A percentile compares a stretch with the other conserved stretches of the same genome.
phyloP scores from a whole-genome alignment of 1,284 basidiomycete species.

The Tilletia setariae region DNA sequence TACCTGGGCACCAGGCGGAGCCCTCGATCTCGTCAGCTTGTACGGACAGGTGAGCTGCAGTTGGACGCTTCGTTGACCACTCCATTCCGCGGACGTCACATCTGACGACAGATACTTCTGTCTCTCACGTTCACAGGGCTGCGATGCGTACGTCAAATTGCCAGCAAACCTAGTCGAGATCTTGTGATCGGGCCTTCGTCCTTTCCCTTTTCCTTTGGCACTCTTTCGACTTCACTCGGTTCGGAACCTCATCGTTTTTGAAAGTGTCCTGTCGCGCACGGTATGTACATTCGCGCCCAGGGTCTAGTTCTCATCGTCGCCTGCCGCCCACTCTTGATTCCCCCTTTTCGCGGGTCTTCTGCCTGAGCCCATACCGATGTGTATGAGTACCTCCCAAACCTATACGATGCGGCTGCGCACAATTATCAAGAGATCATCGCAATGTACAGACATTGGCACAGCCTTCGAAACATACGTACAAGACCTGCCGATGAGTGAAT shows the following conservation, averaged over 20 bases:
- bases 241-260: no score
- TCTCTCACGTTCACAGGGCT: constrained; percentile 25
- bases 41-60: constrained; percentile 26
- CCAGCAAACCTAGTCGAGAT: neutral
- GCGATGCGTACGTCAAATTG: constrained; percentile 43
- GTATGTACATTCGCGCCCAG: no score
- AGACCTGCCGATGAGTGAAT: no score
- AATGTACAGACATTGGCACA: no score
- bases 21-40: constrained; percentile 28
- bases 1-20: constrained; percentile 46
- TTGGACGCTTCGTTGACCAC: constrained; percentile 21
- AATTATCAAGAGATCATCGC: no score
- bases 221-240: neutral
- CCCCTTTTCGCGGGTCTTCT: no score
- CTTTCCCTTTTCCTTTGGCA: neutral
- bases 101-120: constrained; percentile 17
- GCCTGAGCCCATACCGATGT: no score
- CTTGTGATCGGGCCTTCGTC: neutral
- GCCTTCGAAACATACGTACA: no score
- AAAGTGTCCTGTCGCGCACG: no score
- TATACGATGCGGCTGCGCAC: no score
- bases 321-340: neutral
- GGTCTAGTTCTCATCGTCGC: no score
- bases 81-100: constrained; percentile 27
- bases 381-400: neutral